Evolutionary conservation across 2,329 filamentous ascomycete genomes (phyloP), one percentile per base, ranked within the genome.

Genomic region (Neoarthrinium moseri): DNA sequence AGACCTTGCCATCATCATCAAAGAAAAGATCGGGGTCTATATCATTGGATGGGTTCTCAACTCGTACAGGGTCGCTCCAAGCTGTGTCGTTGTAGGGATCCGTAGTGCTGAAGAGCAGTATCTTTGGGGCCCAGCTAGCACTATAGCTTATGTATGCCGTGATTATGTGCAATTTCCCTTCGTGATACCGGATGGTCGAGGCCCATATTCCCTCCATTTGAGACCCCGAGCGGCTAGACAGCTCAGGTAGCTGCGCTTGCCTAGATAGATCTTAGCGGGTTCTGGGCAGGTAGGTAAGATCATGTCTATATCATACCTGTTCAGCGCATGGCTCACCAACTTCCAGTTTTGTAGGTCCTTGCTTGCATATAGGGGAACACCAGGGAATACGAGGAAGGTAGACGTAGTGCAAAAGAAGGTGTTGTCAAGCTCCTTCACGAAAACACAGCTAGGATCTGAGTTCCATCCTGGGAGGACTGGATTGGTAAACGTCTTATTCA

Each of bases 331-430:
- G 45, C 62, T 63, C 27, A 62, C 55, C 6, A 66, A 64, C 46
- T 70, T 73, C 75, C 75, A 81, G 43, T 72, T 70, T 13, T 66
- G 51, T 15, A 81, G 56, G 53, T 80, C 75, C 43, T 66, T 69
- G n/a, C 71, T 77, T 2, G 74, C 73, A 53, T 79, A 72, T 17
- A 81, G 68, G 0, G 76, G 75, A 5, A 79, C 60, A 0, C 75
- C 76, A 0, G 77, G 76, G 51, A 78, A 80, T 1, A 68, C 64
- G 43, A 73, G 71, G 52, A 80, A 81, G 2, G 72, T 77, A 0
- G 75, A 78, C 0, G 72, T 73, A 3, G 68, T 72, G 50, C 73
- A 77, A 57, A 74, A 77, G 54, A 76, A 78, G 5, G 68, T 73
- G n/a, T 68, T 65, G 26, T 71, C 56, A 8, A 57, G 51, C 13